Evolutionary conservation across 2,329 filamentous ascomycete species (phyloP).

Genomic region (Ploettnerulaceae sp.): DNA sequence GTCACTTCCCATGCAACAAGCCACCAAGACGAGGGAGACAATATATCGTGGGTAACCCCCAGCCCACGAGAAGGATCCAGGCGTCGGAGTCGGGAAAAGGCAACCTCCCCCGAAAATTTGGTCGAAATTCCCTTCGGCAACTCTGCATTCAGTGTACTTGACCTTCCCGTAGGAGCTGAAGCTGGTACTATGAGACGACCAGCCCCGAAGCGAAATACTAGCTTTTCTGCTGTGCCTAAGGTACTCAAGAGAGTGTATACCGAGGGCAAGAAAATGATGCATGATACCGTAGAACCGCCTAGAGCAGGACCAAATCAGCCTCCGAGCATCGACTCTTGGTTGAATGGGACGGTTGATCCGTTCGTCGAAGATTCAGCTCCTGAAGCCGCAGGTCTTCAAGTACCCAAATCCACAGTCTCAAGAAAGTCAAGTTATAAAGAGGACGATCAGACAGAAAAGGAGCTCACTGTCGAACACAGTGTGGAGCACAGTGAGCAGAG

Average conservation of each 20-base stretch:
- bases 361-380: conserved; percentile 45
- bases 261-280: conserved; percentile 60
- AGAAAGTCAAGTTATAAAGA: conserved; percentile 27
- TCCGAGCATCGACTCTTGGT: conserved; percentile 61
- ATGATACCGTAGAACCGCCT: conserved; percentile 54
- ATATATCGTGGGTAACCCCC: conserved; percentile 23
- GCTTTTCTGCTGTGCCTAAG: conserved; percentile 58
- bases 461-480: conserved; percentile 17
- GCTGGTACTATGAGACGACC: conserved; percentile 45
- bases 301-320: conserved; percentile 51
- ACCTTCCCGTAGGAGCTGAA: conserved; percentile 48
- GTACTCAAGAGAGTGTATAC: conserved; percentile 61
- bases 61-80: conserved; percentile 23
- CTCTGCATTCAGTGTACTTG: conserved; percentile 62
- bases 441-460: conserved; percentile 21
- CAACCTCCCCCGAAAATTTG: conserved; percentile 40
- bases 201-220: conserved; percentile 47
- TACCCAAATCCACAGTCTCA: conserved; percentile 34
- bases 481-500: conserved; percentile 8
- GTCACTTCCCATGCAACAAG: conserved; percentile 18
- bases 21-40: conserved; percentile 15
- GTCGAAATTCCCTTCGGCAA: conserved; percentile 60
- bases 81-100: conserved; percentile 22
- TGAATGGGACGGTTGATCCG: conserved; percentile 58
- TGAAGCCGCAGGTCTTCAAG: conserved; percentile 29